phyloP scores from a whole-genome alignment of 2,329 filamentous ascomycete genomes.

The Colletotrichum chlorophyti region DNA sequence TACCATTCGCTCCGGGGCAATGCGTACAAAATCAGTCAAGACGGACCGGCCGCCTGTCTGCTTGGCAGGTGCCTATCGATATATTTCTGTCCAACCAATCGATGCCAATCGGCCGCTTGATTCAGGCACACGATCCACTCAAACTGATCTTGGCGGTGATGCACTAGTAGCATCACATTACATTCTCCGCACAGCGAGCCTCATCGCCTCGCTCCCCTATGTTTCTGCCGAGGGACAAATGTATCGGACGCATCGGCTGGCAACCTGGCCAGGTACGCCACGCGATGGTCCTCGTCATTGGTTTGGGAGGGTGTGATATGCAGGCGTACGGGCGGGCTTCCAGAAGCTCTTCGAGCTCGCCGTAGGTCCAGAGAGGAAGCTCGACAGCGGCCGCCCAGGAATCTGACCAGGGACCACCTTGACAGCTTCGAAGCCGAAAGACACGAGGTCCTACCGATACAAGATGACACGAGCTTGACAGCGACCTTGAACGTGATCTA shows the following conservation, averaged over 20 bases:
- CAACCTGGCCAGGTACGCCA: not conserved
- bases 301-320: not conserved
- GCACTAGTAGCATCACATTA: not conserved
- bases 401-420: no score
- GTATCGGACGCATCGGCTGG: not conserved
- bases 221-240: not conserved
- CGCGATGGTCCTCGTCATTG: not conserved
- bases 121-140: slow-evolving; percentile 9
- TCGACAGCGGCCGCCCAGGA: not conserved
- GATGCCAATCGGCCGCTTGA: not conserved
- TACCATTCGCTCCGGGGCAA: no score
- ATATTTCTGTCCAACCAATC: not conserved
- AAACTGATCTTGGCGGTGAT: slow-evolving; percentile 4
- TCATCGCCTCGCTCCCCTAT: not conserved
- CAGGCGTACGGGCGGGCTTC: not conserved
- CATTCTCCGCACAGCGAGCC: slow-evolving; percentile 4
- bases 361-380: not conserved
- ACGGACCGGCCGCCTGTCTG: not conserved
- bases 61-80: slow-evolving; percentile 18
- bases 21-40: not conserved
- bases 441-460: no score
- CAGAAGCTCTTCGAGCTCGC: not conserved
- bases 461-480: no score
- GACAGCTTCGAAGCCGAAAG: no score
- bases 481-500: no score